Percentiles rank a stretch among this genome's conserved stretches.
phyloP scores from a whole-genome alignment of 78 protist species.

The Chrysochromulina tobinii region DNA sequence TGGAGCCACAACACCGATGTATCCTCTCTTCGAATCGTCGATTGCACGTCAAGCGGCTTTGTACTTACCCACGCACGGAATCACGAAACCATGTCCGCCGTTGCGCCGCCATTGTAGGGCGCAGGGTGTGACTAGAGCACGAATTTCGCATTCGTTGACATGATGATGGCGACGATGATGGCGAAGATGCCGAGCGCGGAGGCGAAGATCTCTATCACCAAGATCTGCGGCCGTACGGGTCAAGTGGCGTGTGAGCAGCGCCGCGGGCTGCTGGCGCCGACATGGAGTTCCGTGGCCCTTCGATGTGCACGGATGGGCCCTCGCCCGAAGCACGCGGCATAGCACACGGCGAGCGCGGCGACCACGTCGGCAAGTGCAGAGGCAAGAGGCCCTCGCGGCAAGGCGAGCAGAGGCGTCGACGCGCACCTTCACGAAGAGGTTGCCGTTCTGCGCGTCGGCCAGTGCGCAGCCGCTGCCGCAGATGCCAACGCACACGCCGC shows the following conservation, averaged over 20 bases:
- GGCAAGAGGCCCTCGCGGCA: no score
- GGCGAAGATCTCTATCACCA: conserved; percentile 84
- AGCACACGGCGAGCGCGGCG: neutral
- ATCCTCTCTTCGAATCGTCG: no score
- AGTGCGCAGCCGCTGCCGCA: conserved; percentile 93
- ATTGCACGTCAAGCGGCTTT: no score
- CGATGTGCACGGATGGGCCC: neutral
- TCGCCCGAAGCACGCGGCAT: neutral
- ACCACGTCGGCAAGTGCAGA: conserved; percentile 3
- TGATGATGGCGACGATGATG: conserved; percentile 90
- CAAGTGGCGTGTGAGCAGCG: conserved; percentile 12
- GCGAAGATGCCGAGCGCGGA: conserved; percentile 94
- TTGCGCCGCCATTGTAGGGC: no score
- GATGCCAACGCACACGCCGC: conserved; percentile 76
- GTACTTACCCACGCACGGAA: no score
- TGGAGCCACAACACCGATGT: no score
- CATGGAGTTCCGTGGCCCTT: neutral
- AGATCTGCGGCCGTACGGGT: conserved; percentile 18
- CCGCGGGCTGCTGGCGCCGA: neutral
- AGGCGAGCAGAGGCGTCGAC: conserved; percentile 61
- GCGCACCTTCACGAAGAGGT: conserved; percentile 90
- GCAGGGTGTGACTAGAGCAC: neutral
- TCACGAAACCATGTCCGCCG: no score
- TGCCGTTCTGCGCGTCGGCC: conserved; percentile 94
- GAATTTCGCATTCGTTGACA: conserved; percentile 49